These are phyloP conservation scores for Effrenium voratum DNA, from an alignment of 73 alveolate species.

Conservation along the genomic window DNA sequence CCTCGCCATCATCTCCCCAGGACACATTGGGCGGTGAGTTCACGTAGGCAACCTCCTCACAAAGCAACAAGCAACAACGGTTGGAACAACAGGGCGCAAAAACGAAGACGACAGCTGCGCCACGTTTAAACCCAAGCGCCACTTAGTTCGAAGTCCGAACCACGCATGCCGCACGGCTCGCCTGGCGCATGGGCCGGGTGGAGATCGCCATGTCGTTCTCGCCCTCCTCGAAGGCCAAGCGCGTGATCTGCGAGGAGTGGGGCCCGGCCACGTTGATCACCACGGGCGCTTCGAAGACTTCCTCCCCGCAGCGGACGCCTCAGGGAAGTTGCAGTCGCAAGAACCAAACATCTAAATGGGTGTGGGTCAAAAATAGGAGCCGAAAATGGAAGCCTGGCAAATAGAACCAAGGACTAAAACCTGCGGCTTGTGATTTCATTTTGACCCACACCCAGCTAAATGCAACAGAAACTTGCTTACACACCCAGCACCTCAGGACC, in stretches of 20 bases:
- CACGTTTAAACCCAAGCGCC: not conserved
- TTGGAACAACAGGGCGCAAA: not conserved
- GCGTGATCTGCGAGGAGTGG: slow-evolving; percentile 70
- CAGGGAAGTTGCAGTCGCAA: not conserved
- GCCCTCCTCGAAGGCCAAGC: slow-evolving; percentile 35
- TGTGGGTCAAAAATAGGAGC: not conserved
- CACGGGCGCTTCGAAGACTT: slow-evolving; percentile 65
- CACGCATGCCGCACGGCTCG: not conserved
- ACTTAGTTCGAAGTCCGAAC: not conserved
- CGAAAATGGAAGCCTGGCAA: no score
- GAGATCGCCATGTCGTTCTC: slow-evolving; percentile 77
- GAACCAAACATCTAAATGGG: not conserved
- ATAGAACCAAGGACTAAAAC: no score
- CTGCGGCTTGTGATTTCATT: no score
- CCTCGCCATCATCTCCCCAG: slow-evolving; percentile 83
- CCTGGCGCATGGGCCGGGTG: slow-evolving; percentile 90
- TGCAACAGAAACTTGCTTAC: not conserved
- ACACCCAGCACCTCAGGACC: not conserved
- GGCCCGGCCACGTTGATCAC: slow-evolving; percentile 92
- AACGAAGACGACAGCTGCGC: not conserved
- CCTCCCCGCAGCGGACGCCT: slow-evolving; percentile 70
- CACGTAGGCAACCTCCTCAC: slow-evolving; percentile 83
- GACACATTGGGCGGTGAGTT: slow-evolving; percentile 54
- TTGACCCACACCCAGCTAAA: not conserved
- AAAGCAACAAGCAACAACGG: not conserved